Evolutionary conservation across 306 rosid genomes (phyloP).

Genomic region (Pachyrhizus erosus): DNA sequence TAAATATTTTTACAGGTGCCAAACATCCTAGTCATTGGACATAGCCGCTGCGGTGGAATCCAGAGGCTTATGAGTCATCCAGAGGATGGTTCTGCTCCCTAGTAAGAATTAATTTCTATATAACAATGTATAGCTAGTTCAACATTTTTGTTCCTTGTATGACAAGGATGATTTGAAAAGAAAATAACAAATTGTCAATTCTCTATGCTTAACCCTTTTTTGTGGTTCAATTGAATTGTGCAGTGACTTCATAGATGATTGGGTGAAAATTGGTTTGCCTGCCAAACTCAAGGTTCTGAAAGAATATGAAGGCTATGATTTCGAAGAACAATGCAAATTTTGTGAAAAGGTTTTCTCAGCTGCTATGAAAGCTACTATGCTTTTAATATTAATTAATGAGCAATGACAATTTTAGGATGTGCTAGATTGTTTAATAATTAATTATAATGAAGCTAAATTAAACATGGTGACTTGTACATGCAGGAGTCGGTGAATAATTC

Average conservation of each 20-base stretch:
- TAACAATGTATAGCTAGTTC: background rate
- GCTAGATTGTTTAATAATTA: background rate
- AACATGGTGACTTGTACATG: background rate
- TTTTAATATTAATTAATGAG: background rate
- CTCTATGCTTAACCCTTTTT: background rate
- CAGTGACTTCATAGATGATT: constrained; percentile 79
- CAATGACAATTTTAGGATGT: background rate
- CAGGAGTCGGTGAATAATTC: constrained; percentile 79
- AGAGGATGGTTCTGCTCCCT: constrained; percentile 54
- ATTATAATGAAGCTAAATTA: background rate
- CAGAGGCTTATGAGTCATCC: constrained; percentile 69
- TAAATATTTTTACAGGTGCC: constrained; percentile 49
- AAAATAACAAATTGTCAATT: background rate
- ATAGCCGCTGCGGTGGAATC: constrained; percentile 77
- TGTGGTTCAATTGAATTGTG: constrained; percentile 37
- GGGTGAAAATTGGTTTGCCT: constrained; percentile 69
- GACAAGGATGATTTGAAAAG: background rate
- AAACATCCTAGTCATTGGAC: constrained; percentile 71
- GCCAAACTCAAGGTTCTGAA: constrained; percentile 52
- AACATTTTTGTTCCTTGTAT: background rate
- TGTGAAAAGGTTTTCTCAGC: constrained; percentile 57
- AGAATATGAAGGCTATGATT: background rate
- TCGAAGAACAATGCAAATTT: constrained; percentile 33
- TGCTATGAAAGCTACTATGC: background rate
- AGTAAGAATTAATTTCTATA: constrained; percentile 43